Percentiles rank a stretch among this genome's conserved stretches.
Evolutionary conservation across 441 rosid species (phyloP).

Genomic region (Erysimum pusillum): DNA sequence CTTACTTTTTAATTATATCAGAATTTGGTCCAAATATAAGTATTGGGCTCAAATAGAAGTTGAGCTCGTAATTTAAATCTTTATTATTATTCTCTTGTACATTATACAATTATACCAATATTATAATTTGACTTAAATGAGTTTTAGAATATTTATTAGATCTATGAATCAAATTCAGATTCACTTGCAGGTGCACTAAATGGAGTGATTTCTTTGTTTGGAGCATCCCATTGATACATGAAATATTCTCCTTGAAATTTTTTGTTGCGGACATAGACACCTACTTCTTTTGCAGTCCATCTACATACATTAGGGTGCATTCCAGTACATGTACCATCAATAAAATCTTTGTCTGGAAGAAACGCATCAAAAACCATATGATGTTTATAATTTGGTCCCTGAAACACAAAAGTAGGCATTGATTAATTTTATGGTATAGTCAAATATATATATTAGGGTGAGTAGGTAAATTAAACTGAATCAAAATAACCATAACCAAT

Average conservation of each 20-base stretch:
- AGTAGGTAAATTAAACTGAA: neutral
- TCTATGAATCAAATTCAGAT: neutral
- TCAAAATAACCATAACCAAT: neutral
- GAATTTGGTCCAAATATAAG: too few species aligned
- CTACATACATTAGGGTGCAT: slow-evolving; percentile 37
- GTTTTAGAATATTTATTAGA: neutral
- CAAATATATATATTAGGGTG: neutral
- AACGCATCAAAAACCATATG: slow-evolving; percentile 32
- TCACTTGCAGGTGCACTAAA: neutral
- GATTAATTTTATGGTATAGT: too few species aligned
- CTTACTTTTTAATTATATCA: too few species aligned
- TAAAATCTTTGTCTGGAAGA: slow-evolving; percentile 19
- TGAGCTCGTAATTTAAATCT: too few species aligned
- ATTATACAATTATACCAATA: neutral
- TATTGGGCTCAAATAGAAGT: too few species aligned
- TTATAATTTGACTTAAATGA: neutral
- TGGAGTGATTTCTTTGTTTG: neutral
- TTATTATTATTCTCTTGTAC: neutral
- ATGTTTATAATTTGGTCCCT: slow-evolving; percentile 41
- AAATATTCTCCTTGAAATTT: slow-evolving; percentile 9
- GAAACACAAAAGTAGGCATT: neutral
- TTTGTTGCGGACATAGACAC: slow-evolving; percentile 37
- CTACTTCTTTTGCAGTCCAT: slow-evolving; percentile 48
- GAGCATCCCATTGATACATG: slow-evolving; percentile 40
- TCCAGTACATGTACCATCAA: slow-evolving; percentile 35